A percentile compares a stretch with the other conserved stretches of the same genome.
Evolutionary conservation across 805 yeast species (phyloP).

Genomic region (Grigorovia yakushimaensis): DNA sequence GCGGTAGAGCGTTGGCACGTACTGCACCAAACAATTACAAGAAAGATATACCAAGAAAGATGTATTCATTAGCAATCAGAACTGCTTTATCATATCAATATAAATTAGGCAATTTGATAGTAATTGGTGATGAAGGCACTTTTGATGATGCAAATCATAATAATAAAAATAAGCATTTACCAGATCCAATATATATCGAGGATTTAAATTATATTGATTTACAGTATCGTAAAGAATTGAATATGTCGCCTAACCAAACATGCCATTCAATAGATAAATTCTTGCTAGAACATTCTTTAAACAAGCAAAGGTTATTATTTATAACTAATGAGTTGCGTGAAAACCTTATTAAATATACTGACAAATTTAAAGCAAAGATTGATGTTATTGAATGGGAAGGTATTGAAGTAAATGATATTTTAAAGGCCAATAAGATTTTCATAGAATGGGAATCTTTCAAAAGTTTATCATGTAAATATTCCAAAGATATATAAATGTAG

Average conservation of each 20-base stretch:
- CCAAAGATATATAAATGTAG: background rate
- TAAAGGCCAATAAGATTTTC: slow-evolving; percentile 67
- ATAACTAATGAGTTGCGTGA: slow-evolving; percentile 50
- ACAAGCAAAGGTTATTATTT: slow-evolving; percentile 49
- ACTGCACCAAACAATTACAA: slow-evolving; percentile 85
- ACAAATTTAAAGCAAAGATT: slow-evolving; percentile 41
- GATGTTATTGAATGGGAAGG: slow-evolving; percentile 66
- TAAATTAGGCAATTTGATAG: slow-evolving; percentile 58
- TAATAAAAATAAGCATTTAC: background rate
- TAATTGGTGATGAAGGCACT: slow-evolving; percentile 48
- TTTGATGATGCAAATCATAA: slow-evolving; percentile 9
- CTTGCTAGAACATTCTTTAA: background rate
- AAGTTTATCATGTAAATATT: slow-evolving; percentile 37
- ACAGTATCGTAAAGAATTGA: slow-evolving; percentile 1
- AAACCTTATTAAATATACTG: slow-evolving; percentile 54
- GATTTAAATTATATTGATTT: slow-evolving; percentile 20
- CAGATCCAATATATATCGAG: background rate
- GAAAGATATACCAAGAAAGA: slow-evolving; percentile 62
- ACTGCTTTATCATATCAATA: slow-evolving; percentile 77
- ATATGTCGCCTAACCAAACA: background rate
- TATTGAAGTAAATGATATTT: slow-evolving; percentile 71
- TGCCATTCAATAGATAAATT: background rate
- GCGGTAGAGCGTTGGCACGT: slow-evolving; percentile 83
- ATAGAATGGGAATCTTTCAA: slow-evolving; percentile 67
- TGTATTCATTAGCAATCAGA: slow-evolving; percentile 67